Base-by-base conservation (phyloP, 192 early-diverging fungal genomes). In the Martensiomyces pterosporus region DNA sequence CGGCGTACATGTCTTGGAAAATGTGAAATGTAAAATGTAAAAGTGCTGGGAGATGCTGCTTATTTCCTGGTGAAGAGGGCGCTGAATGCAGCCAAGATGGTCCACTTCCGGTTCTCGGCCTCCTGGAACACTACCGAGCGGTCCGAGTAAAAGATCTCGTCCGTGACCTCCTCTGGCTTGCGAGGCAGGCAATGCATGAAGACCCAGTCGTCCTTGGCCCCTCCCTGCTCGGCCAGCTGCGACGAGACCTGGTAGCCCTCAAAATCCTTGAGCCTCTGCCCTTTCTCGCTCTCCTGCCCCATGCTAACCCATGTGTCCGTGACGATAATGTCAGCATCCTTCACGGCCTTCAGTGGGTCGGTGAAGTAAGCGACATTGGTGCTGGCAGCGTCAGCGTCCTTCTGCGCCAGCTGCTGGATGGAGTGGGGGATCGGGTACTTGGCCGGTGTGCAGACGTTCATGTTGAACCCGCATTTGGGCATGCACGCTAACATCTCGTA, bases 281-380 rank as follows among this genome's bases (percentile, higher is more conserved):
- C 81, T 80, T 93, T 93, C 65, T 99, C 94, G 6, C 62, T 61
- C 73, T 97, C 94, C 66, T 94, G 89, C 14, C 97, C 97, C 97
- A 99, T 99, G 47, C 89, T 92, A 27, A 99, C 82, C 96, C 97
- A 99, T 4, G 94, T 97, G 55, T 99, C 97, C 5, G 97, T 99
- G 9, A 99, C 83, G 49, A 99, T 87, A 24, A 97, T 71, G 63
- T 99, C 85, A 9, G 91, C 87, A 34, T 79, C 81, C 2, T 75
- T 67, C 38, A 95, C 69, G 0, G 97, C 97, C n/a, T 80, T 76
- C 24, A 77, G 43, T 2, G 94, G 92, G 39, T 87, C 82, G 12
- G 70, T 62, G 24, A 80, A 86, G 49, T 85, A 84, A 3, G 48
- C 40, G 12, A 85, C 37, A 13, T 66, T 41, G 6, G 79, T 74